Evolutionary conservation across 2,329 filamentous ascomycete species (phyloP).

Genomic region (Thermothelomyces thermophilus): DNA sequence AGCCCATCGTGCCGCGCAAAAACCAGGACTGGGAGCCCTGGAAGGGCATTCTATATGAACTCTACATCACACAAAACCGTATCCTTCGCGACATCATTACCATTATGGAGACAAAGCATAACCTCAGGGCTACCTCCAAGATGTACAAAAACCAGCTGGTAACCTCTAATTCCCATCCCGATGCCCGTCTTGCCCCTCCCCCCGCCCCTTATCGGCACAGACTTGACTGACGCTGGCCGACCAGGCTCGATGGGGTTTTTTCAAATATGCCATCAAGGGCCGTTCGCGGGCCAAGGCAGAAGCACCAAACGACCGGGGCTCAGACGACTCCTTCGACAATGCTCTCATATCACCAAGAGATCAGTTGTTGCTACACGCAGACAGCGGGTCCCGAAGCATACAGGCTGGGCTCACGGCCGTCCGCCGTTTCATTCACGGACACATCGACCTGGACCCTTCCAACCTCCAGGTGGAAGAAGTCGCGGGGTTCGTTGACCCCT

Average conservation of each 20-base stretch:
- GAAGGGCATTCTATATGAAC: constrained; percentile 21
- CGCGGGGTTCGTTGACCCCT: constrained; percentile 21
- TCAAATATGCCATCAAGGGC: constrained; percentile 25
- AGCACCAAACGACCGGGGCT: constrained; percentile 3
- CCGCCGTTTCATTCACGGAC: constrained; percentile 21
- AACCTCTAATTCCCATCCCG: background rate
- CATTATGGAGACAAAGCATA: constrained; percentile 23
- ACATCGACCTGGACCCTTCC: constrained; percentile 18
- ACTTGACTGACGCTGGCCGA: background rate
- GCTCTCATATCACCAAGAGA: constrained; percentile 4
- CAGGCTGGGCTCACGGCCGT: constrained; percentile 21
- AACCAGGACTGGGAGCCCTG: constrained; percentile 25
- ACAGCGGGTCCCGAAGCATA: constrained; percentile 14
- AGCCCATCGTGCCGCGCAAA: constrained; percentile 19
- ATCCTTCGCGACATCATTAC: constrained; percentile 24
- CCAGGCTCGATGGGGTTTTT: constrained; percentile 22
- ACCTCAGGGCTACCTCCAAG: constrained; percentile 24
- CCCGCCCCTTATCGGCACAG: background rate
- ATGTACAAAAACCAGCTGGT: constrained; percentile 27
- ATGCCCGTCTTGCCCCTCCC: background rate
- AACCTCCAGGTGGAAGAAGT: constrained; percentile 20
- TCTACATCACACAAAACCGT: constrained; percentile 25
- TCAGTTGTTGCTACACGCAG: constrained; percentile 13
- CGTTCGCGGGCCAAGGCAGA: constrained; percentile 14
- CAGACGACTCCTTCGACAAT: constrained; percentile 11